Evolutionary conservation across 371 early-diverging fungal species (phyloP), one percentile per base, ranked within the genome.

Genomic region (Mucor indicus): DNA sequence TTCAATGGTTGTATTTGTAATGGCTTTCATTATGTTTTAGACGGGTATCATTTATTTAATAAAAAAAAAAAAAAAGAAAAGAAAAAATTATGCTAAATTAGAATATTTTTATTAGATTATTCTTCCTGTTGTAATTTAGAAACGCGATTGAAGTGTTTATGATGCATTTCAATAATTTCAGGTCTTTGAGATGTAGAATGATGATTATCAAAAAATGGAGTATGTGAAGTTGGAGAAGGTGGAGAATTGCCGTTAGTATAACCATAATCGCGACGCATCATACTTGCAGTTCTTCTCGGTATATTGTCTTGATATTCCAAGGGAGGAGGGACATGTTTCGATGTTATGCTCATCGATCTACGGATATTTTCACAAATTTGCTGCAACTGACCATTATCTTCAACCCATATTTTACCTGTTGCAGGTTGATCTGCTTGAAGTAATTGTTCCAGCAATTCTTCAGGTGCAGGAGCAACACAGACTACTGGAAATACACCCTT

Each of bases 401-500:
- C 69, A 4, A 69, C 44, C 4, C 58, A 44, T 24, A 45, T 55
- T 43, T 71, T 71, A 29, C 48, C 52, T 2, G 62, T 58, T n/a
- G n/a, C n/a, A 11, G 41, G 47, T 20, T 62, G 55, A 6, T 38
- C 36, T n/a, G 53, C 30, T n/a, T n/a, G n/a, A 10, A 62, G 39
- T 47, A 73, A 41, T 48, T 62, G 61, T 37, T 75, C 72, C 41
- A 69, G 48, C 11, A 71, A 44, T 22, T 65, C 68, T 19, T 51
- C 57, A 32, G 70, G 60, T 8, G 63, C 61, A 35, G 64, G 67
- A 24, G 64, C 36, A 2, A 85, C 79, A 55, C 86, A 86, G 5
- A 81, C 80, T 12, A 84, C 44, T 5, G 90, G 90, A 67, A 90
- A 90, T 7, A 83, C 87, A 10, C 90, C 90, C 36, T 71, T 72